These are phyloP conservation scores for Annulohypoxylon truncatum DNA, from an alignment of 2,329 filamentous ascomycete species.

Conservation along the genomic window DNA sequence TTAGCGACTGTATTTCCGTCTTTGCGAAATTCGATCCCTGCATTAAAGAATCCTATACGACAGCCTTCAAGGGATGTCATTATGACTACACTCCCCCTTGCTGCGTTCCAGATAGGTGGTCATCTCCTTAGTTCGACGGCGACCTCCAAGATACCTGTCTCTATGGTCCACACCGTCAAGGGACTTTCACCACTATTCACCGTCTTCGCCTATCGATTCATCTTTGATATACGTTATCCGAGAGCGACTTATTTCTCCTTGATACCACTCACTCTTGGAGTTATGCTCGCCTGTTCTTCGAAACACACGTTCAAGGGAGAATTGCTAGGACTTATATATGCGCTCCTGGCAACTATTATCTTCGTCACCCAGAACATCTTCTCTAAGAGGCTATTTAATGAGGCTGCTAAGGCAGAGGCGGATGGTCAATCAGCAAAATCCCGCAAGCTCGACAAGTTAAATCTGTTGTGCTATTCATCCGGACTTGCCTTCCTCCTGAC, in stretches of 20 bases:
- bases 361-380: constrained; percentile 99
- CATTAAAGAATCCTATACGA: constrained; percentile 85
- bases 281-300: constrained; percentile 94
- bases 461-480: constrained; percentile 96
- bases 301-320: constrained; percentile 82
- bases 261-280: constrained; percentile 91
- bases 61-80: constrained; percentile 84
- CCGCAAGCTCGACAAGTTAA: constrained; percentile 94
- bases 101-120: constrained; percentile 91
- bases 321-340: constrained; percentile 88
- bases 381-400: constrained; percentile 97
- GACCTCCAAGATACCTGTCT: constrained; percentile 94
- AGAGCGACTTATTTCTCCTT: constrained; percentile 87
- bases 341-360: constrained; percentile 88
- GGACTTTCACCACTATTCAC: constrained; percentile 96
- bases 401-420: constrained; percentile 85
- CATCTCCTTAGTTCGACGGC: constrained; percentile 95
- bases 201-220: constrained; percentile 88
- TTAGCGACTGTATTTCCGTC: constrained; percentile 78
- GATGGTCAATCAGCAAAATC: constrained; percentile 72
- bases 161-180: constrained; percentile 98
- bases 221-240: constrained; percentile 91
- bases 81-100: constrained; percentile 87
- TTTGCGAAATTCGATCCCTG: constrained; percentile 77
- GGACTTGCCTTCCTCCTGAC: constrained; percentile 91